These are phyloP conservation scores for Liquidambar formosana DNA, from an alignment of 164 flowering plant genomes.

Conservation along the genomic window DNA sequence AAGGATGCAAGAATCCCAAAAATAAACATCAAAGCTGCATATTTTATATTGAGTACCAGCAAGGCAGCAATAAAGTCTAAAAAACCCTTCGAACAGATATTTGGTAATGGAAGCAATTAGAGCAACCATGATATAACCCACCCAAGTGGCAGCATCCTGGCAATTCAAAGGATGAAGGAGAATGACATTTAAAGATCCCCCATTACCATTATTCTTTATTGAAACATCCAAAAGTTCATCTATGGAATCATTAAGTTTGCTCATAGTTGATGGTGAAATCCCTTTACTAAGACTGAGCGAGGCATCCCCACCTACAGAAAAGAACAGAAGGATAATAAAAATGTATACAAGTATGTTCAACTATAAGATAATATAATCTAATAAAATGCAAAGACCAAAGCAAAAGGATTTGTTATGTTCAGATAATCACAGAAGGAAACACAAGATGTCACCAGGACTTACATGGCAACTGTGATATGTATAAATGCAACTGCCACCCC, in stretches of 20 bases:
- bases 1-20: too few species aligned
- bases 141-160: neutral
- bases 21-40: too few species aligned
- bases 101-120: neutral
- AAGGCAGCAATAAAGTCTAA: too few species aligned
- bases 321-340: conserved; percentile 1
- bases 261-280: conserved; percentile 6
- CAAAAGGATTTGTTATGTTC: neutral
- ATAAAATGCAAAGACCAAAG: neutral
- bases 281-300: conserved; percentile 35
- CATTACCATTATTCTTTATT: conserved; percentile 33
- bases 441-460: conserved; percentile 24
- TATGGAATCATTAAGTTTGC: conserved; percentile 8
- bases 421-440: neutral
- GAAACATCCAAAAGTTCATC: conserved; percentile 20
- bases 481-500: conserved; percentile 81
- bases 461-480: conserved; percentile 94
- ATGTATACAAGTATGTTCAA: too few species aligned
- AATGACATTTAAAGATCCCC: neutral
- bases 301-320: conserved; percentile 70
- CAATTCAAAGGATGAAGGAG: neutral
- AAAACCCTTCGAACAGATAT: neutral
- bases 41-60: too few species aligned
- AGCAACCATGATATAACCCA: neutral
- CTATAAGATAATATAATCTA: neutral